Percentiles rank a stretch among this genome's conserved stretches.
Evolutionary conservation across 768 basidiomycete species (phyloP).

Genomic region (Trametes cingulata): DNA sequence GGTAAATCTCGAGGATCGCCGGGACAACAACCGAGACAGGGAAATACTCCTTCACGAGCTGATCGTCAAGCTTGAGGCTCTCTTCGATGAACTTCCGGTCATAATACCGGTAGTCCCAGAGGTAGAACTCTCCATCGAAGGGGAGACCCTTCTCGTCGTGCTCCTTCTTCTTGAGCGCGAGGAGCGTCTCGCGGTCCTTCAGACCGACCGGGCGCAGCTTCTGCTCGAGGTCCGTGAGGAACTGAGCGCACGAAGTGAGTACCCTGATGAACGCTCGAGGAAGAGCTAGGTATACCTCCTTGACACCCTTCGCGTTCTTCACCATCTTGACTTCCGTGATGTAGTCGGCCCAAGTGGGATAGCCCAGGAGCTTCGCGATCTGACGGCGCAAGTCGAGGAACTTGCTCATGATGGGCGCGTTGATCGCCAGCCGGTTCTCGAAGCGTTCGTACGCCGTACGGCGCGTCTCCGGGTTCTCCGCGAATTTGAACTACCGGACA

Average conservation of each 20-base stretch:
- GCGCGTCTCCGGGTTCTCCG: constrained; percentile 69
- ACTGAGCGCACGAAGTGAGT: constrained; percentile 41
- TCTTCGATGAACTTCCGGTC: constrained; percentile 67
- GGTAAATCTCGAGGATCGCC: constrained; percentile 80
- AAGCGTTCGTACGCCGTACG: constrained; percentile 62
- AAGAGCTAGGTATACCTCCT: constrained; percentile 41
- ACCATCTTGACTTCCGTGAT: constrained; percentile 86
- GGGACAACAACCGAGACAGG: constrained; percentile 83
- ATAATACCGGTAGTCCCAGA: constrained; percentile 86
- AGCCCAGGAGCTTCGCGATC: constrained; percentile 67
- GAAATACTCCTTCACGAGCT: constrained; percentile 86
- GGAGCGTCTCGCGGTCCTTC: constrained; percentile 65
- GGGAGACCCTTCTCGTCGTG: constrained; percentile 57
- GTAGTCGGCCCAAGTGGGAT: constrained; percentile 83
- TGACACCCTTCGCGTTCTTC: constrained; percentile 63
- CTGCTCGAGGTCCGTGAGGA: constrained; percentile 72
- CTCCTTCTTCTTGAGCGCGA: constrained; percentile 76
- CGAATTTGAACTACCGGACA: constrained; percentile 71
- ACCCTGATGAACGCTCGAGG: background rate
- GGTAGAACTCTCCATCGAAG: constrained; percentile 72
- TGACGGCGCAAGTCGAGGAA: constrained; percentile 69
- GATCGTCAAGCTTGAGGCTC: constrained; percentile 70
- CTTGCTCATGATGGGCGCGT: constrained; percentile 68
- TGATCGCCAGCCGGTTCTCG: constrained; percentile 68
- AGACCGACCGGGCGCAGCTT: constrained; percentile 73